Evolutionary conservation across 345 rosid genomes (phyloP).

Genomic region (Balakata baccata): DNA sequence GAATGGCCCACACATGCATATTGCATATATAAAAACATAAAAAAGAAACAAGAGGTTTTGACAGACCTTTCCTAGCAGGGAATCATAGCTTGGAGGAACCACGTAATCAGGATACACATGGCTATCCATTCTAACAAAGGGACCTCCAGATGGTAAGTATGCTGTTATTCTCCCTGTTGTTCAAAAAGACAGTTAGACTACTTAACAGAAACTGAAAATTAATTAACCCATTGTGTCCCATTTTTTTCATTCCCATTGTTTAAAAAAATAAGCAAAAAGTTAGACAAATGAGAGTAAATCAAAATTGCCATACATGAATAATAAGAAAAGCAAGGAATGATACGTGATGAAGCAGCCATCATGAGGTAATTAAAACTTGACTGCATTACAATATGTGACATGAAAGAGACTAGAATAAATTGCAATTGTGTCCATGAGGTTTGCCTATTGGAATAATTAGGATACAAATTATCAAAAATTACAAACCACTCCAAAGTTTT

Average conservation of each 20-base stretch:
- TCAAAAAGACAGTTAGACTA: not conserved
- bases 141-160: conserved; percentile 98
- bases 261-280: not conserved
- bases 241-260: not conserved
- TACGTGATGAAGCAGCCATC: conserved; percentile 1
- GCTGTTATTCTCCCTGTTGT: conserved; percentile 86
- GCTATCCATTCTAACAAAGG: conserved; percentile 99
- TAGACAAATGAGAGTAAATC: not conserved
- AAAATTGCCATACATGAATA: not conserved
- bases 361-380: not conserved
- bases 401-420: not conserved
- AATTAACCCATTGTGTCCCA: conserved; percentile 4
- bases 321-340: conserved; percentile 1
- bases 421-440: not conserved
- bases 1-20: not conserved
- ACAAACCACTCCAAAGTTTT: not conserved
- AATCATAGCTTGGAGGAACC: conserved; percentile 99
- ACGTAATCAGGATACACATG: conserved; percentile 94
- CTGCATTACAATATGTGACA: not conserved
- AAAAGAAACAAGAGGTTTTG: not conserved
- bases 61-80: conserved; percentile 93
- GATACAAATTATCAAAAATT: not conserved
- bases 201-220: not conserved
- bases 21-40: conserved; percentile 3
- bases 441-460: not conserved